Conservation (phyloP, 768 basidiomycete genomes). For the Agrocybe pediades region DNA sequence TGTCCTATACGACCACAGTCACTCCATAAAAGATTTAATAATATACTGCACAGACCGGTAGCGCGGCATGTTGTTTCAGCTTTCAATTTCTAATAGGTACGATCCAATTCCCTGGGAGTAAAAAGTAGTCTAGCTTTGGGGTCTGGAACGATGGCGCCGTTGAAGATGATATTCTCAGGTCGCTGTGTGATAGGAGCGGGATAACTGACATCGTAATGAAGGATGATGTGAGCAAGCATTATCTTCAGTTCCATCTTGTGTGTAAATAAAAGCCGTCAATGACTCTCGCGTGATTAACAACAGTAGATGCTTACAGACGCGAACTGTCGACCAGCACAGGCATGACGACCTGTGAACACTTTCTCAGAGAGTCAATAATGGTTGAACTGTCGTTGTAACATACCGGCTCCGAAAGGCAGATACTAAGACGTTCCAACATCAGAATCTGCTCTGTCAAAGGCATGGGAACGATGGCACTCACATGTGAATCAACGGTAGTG, state of each 20-base stretch:
- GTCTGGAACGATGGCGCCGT: conserved; percentile 35
- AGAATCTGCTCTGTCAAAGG: neutral
- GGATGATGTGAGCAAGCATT: conserved; percentile 36
- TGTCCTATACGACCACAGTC: no score
- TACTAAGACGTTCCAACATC: conserved; percentile 25
- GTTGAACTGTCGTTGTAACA: neutral
- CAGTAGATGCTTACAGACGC: conserved; percentile 28
- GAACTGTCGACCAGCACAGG: conserved; percentile 39
- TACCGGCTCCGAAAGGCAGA: conserved; percentile 41
- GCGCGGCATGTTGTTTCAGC: neutral
- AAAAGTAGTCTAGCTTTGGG: conserved; percentile 33
- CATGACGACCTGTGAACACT: conserved; percentile 31
- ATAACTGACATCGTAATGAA: conserved; percentile 32
- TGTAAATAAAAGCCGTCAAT: neutral
- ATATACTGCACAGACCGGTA: no score
- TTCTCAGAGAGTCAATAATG: neutral
- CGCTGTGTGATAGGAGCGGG: conserved; percentile 24
- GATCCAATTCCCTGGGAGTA: conserved; percentile 17
- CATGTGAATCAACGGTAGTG: conserved; percentile 34
- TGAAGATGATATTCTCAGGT: conserved; percentile 32
- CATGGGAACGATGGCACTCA: conserved; percentile 19
- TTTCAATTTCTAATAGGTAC: neutral
- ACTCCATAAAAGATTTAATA: no score
- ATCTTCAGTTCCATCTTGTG: conserved; percentile 37
- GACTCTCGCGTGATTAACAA: conserved; percentile 1